Base-by-base conservation (phyloP, 129 eudicot species). In the Artemisia tridentata region DNA sequence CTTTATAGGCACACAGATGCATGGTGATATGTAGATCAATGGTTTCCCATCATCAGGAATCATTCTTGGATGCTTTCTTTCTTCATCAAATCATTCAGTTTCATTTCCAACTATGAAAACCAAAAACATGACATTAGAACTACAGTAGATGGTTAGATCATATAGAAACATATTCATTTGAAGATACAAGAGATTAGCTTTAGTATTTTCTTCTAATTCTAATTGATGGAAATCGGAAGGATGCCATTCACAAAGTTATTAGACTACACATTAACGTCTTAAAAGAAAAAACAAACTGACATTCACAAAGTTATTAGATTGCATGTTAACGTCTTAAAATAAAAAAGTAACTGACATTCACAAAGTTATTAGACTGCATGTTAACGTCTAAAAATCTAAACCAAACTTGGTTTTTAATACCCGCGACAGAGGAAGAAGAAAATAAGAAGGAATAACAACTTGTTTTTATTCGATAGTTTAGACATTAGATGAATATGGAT, bases 31-130 rank as follows among this genome's bases (percentile, higher is more conserved):
- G 72, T 68, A 50, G 14, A 67, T 27, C 61, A 15, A 15, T 49
- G n/a, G 3, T 68, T n/a, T 15, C 47, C 57, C 57, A 18, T 57
- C 49, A 17, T 60, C 74, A 47, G 5, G 11, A 25, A 59, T 63
- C 69, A 77, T 58, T 76, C 72, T 78, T 14, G 69, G 46, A 31
- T 66, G 63, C 9, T 65, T 72, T 59, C 89, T 54, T 81, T 81
- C 85, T 79, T 79, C 53, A 73, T 76, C 56, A 78, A 34, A 41
- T 70, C 57, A 55, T 55, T 79, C 50, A 86, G 61, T 81, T 86
- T 86, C 77, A 67, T 83, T 73, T 86, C 96, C 87, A 88, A 75
- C 96, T 88, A 81, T 70, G 12, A 23, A 25, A 76, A 63, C 53
- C 12, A 34, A 34, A 25, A 67, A 52, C 12, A 69, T 41, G 11